phyloP scores from a whole-genome alignment of 2,329 filamentous ascomycete genomes.

The Pyricularia sp. region DNA sequence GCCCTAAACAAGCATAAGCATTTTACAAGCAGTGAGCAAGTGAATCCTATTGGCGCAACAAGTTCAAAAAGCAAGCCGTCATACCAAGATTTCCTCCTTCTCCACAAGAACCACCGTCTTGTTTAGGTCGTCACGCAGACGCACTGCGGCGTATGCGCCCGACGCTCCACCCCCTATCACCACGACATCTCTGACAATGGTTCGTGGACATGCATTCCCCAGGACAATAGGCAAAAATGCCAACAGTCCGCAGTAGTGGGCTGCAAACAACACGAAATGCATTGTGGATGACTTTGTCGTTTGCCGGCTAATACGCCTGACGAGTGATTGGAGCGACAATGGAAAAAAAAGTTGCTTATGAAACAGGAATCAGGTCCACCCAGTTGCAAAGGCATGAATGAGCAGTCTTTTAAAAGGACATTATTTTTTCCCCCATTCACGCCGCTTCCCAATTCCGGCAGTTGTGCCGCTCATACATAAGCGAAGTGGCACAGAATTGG shows the following conservation, averaged over 20 bases:
- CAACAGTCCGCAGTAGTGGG: not conserved
- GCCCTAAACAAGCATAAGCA: constrained; percentile 22
- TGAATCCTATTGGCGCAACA: not conserved
- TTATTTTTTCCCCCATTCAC: not conserved
- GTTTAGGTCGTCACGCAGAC: constrained; percentile 24
- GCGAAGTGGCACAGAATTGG: not conserved
- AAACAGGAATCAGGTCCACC: not conserved
- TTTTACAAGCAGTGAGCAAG: not conserved
- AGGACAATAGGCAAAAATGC: not conserved
- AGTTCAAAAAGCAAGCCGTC: constrained; percentile 3
- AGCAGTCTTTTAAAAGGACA: not conserved
- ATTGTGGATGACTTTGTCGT: not conserved
- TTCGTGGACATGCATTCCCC: not conserved
- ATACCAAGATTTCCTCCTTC: constrained; percentile 21
- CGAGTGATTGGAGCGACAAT: not conserved
- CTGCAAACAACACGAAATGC: not conserved
- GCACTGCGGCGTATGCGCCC: constrained; percentile 26
- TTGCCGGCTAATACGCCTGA: not conserved
- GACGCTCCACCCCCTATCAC: constrained; percentile 27
- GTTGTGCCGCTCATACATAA: not conserved
- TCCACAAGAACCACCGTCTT: constrained; percentile 26
- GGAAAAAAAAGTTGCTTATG: not conserved
- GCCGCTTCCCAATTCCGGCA: not conserved
- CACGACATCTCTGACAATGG: constrained; percentile 21
- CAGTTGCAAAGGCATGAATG: not conserved